Conservation (phyloP, 2,329 filamentous ascomycete genomes). For the Podosphaera xanthii region DNA sequence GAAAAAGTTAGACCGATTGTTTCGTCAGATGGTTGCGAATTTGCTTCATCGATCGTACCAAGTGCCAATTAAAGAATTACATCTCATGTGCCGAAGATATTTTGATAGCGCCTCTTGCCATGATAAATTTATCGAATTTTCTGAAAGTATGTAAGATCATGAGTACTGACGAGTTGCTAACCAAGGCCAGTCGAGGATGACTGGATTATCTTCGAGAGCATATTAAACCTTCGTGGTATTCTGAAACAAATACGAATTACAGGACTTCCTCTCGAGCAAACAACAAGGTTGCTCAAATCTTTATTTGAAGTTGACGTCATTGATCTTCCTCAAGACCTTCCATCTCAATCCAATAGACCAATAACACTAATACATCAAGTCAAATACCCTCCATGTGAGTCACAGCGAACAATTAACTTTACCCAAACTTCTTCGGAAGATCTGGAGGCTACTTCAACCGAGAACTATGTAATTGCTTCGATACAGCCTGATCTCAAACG, state of each 20-base stretch:
- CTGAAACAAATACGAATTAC: conserved; percentile 2
- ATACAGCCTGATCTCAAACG: too few species aligned
- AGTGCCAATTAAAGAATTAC: conserved; percentile 5
- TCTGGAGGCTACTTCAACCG: too few species aligned
- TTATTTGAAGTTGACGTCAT: neutral
- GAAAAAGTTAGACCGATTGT: conserved; percentile 6
- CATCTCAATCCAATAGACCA: conserved; percentile 1
- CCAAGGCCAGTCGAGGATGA: neutral
- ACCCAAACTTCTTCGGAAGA: too few species aligned
- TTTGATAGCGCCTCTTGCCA: neutral
- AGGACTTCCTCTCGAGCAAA: conserved; percentile 1
- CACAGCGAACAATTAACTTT: too few species aligned
- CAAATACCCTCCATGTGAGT: too few species aligned
- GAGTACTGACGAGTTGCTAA: conserved; percentile 1
- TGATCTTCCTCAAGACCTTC: neutral
- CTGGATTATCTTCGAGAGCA: neutral
- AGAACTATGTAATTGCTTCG: too few species aligned
- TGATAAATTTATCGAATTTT: conserved; percentile 1
- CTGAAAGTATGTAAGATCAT: neutral
- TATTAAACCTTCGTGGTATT: conserved; percentile 1
- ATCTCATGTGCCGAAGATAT: conserved; percentile 8
- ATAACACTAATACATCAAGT: too few species aligned
- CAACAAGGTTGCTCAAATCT: neutral
- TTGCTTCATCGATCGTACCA: conserved; percentile 3
- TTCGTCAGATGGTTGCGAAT: conserved; percentile 4